Evolutionary conservation across 2,329 filamentous ascomycete genomes (phyloP), one percentile per base, ranked within the genome.

Genomic region (Xylariaceae sp.): DNA sequence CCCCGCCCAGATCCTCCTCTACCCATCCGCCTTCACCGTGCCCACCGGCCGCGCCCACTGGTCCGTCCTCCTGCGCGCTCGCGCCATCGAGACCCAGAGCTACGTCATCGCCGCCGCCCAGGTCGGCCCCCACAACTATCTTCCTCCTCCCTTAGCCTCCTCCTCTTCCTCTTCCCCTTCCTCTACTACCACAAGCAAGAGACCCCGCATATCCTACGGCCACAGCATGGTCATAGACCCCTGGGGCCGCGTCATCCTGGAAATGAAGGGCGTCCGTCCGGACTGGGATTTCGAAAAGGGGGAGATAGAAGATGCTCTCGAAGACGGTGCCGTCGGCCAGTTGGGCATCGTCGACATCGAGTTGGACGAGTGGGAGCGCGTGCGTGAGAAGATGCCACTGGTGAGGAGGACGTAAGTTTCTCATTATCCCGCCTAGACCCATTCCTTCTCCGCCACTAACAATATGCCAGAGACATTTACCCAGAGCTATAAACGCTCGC

Each of bases 81-180:
- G 90, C 32, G 90, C 90, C 8, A 87, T 96, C 44, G 90, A 96
- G 69, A 88, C 83, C 13, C 85, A 96, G 64, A 79, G 80, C 39
- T 97, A 86, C 68, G 81, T 96, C 2, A 68, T 96, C 44, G 90
- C 89, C 8, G 82, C 89, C 1, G 90, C 88, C 27, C 89, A 96
- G 62, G 75, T 77, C 15, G 89, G 88, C 1, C 61, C 68, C 26
- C 88, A 71, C 48, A 84, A n/a, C n/a, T n/a, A n/a, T n/a, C n/a
- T n/a, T n/a, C n/a, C n/a, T n/a, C n/a, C n/a, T n/a, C n/a, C n/a
- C n/a, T n/a, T n/a, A n/a, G n/a, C n/a, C n/a, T n/a, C n/a, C n/a
- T n/a, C n/a, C n/a, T n/a, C n/a, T n/a, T n/a, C n/a, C n/a, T n/a
- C n/a, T n/a, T n/a, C n/a, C n/a, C n/a, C n/a, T n/a, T n/a, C n/a